Conservation (phyloP, 768 basidiomycete genomes). For the Epithele typhae region DNA sequence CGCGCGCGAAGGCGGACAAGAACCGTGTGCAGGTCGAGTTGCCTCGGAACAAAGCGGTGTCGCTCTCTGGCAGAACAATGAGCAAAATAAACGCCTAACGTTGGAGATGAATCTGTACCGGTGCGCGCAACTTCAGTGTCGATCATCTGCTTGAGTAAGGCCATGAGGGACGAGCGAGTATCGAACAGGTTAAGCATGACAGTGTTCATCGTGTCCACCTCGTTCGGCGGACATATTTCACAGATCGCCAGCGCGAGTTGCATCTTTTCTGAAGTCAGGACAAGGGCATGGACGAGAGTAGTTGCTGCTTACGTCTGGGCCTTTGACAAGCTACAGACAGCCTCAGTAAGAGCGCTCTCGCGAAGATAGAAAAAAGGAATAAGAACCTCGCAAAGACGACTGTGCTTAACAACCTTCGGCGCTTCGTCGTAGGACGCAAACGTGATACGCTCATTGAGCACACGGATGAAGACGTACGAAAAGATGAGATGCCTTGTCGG, state of each 20-base stretch:
- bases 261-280: conserved; percentile 41
- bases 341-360: background rate
- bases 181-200: conserved; percentile 87
- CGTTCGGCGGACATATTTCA: conserved; percentile 74
- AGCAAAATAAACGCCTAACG: conserved; percentile 27
- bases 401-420: conserved; percentile 21
- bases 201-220: conserved; percentile 81
- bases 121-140: conserved; percentile 79
- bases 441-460: conserved; percentile 74
- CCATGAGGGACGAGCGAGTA: conserved; percentile 64
- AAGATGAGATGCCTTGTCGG: conserved; percentile 71
- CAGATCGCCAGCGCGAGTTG: conserved; percentile 80
- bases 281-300: background rate
- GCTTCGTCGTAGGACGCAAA: conserved; percentile 58
- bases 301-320: conserved; percentile 64
- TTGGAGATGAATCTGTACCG: no score
- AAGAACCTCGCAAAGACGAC: conserved; percentile 31
- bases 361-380: background rate
- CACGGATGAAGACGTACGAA: conserved; percentile 78
- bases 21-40: conserved; percentile 88
- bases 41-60: conserved; percentile 78
- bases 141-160: conserved; percentile 77
- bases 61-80: conserved; percentile 49
- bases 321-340: conserved; percentile 59
- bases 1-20: conserved; percentile 78